Evolutionary conservation across 192 early-diverging fungal species (phyloP), one percentile per base, ranked within the genome.

Genomic region (Diversispora eburnea): DNA sequence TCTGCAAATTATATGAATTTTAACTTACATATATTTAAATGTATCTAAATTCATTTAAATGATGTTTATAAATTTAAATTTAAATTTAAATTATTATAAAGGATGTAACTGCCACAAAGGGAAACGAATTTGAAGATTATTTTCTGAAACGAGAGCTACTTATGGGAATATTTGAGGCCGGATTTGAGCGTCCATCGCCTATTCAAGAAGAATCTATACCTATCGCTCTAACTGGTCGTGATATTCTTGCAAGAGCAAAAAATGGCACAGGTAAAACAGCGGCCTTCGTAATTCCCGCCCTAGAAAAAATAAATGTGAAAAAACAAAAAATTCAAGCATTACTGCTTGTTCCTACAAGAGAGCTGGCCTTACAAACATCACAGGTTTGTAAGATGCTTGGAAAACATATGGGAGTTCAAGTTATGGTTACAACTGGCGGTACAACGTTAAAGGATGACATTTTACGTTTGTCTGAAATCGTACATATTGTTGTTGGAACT

Each of bases 191-290:
- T 43, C 98, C 98, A 39, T 94, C 93, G 62, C 96, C 98, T 41
- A 98, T 99, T 82, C 98, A 98, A 79, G 98, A 99, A 84, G 98
- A 98, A 83, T 89, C 95, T 33, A 98, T 99, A 75, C 98, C 96
- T 19, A 96, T 99, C 82, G 95, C 95, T 6, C 85, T 99, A 54
- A 89, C 95, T 39, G 95, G 95, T 10, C 83, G 96, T 70, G 95
- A 99, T 78, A 97, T 99, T 72, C 88, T 99, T 65, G 97, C 97
- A 13, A 86, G 97, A 75, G 96, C 96, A 78, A 91, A 99, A 86
- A 93, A 99, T 86, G 90, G 97, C 76, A 88, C 97, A 56, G 84
- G 97, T 75, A 91, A 99, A 78, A 99, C 97, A 0, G 97, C 95
- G 13, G 95, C 97, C 4, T 99, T 99, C 84, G 90, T 94, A 52